Evolutionary conservation across 345 rosid genomes (phyloP), one percentile per base, ranked within the genome.

Genomic region (Salix dunnii): DNA sequence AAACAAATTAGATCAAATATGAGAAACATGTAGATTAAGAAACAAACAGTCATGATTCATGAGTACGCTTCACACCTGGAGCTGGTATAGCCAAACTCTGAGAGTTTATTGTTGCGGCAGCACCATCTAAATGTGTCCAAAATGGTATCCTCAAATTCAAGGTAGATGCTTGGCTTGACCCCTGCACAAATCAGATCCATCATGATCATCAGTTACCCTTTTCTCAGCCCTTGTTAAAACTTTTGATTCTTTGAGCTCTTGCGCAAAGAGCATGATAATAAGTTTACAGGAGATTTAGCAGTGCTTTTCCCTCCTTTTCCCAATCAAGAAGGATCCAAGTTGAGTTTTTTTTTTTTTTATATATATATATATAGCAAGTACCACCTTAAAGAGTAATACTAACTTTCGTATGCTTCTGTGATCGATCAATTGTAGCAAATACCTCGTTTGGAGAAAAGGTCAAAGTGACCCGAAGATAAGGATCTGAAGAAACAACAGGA

Each of bases 101-200:
- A 3, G 79, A 84, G 81, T 96, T 96, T 82, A 91, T 63, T 43
- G 79, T 69, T 36, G 94, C 93, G 77, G 86, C 78, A 58, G 93
- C 96, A 77, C 86, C 90, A 73, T 79, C 67, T 28, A 84, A 85
- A 70, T 81, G 20, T 33, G 94, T 78, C 99, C 99, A 96, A 36
- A 75, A 51, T 6, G 99, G 99, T 72, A 91, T 83, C 17, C 98
- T 87, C 72, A 93, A 77, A 79, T 93, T 85, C 87, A 96, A 72
- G 63, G 96, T 86, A 33, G 97, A 83, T 53, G 83, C 77, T 70
- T 79, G 82, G 62, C 74, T 85, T 13, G 77, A 49, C 23, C 81
- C 90, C 97, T 93, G 84, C 69, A 80, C 55, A 55, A 30, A 66
- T 20, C 55, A 69, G 62, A 64, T 64, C 49, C 33, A 53, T 27